phyloP scores from a whole-genome alignment of 1,139 yeast species.

The Nematodospora anomalae region DNA sequence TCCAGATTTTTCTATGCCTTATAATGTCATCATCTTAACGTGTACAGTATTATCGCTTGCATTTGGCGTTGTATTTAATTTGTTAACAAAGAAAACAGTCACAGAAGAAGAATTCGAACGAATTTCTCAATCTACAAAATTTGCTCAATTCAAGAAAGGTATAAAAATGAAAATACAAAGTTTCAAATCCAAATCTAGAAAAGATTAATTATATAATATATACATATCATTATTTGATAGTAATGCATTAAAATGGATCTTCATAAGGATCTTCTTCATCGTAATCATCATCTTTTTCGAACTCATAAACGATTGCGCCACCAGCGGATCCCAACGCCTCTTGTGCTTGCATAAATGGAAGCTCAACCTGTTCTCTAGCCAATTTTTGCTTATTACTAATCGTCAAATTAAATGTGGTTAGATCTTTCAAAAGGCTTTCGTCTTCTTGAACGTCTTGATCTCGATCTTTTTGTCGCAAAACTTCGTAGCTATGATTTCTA shows the following conservation, averaged over 20 bases:
- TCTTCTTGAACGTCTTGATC: constrained; percentile 30
- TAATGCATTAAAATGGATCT: constrained; percentile 67
- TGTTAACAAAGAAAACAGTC: constrained; percentile 71
- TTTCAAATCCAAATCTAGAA: constrained; percentile 4
- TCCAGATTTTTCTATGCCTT: constrained; percentile 99
- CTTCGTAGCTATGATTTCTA: constrained; percentile 49
- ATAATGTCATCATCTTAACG: constrained; percentile 91
- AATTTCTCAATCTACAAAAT: constrained; percentile 25
- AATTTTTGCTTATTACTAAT: constrained; percentile 72
- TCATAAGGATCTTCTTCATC: constrained; percentile 98
- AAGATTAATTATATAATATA: constrained; percentile 3
- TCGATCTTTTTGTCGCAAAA: constrained; percentile 27
- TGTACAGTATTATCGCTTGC: constrained; percentile 92
- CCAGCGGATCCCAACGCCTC: constrained; percentile 71
- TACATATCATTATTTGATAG: constrained; percentile 1
- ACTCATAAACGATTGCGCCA: constrained; percentile 89
- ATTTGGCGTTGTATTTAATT: constrained; percentile 83
- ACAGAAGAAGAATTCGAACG: constrained; percentile 74
- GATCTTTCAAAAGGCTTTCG: constrained; percentile 56
- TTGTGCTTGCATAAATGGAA: constrained; percentile 90
- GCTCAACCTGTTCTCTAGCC: constrained; percentile 81
- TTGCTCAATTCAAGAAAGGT: constrained; percentile 22
- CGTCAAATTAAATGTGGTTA: constrained; percentile 84
- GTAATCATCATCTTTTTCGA: constrained; percentile 81
- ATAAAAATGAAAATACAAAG: constrained; percentile 8